Conservation (phyloP, 2,329 filamentous ascomycete species). For the Ophiostoma ulmi region DNA sequence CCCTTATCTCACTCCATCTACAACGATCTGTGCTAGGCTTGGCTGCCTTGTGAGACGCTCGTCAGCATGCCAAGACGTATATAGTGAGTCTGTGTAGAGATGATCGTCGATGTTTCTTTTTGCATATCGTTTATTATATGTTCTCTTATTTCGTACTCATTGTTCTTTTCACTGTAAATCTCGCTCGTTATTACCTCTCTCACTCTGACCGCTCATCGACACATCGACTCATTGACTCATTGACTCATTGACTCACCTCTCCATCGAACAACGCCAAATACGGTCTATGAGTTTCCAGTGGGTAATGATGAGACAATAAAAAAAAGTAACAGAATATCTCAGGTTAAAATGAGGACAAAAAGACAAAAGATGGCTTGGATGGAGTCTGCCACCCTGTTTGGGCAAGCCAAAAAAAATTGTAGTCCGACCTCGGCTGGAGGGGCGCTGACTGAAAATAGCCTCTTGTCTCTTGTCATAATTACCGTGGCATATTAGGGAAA, state of each 20-base stretch:
- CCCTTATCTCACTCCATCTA: neutral
- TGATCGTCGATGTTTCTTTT: neutral
- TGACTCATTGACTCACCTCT: neutral
- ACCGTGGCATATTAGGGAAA: neutral
- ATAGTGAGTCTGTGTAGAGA: neutral
- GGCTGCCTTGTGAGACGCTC: constrained; percentile 9
- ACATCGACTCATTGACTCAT: neutral
- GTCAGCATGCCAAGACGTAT: constrained; percentile 10
- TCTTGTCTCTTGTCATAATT: neutral
- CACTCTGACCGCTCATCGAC: neutral
- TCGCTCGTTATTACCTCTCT: neutral
- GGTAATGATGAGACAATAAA: neutral
- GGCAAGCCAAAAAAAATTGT: neutral
- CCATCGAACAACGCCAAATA: neutral
- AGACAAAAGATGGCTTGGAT: neutral
- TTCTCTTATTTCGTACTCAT: neutral
- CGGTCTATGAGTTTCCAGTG: neutral
- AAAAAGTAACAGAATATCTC: neutral
- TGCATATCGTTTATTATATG: neutral
- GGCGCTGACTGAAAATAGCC: neutral
- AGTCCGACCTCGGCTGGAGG: constrained; percentile 13
- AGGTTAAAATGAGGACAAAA: neutral
- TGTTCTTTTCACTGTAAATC: neutral
- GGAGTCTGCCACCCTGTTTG: neutral
- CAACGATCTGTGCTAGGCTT: constrained; percentile 1